phyloP scores from a whole-genome alignment of 2,329 filamentous ascomycete genomes.

The Elsinoe perseae region DNA sequence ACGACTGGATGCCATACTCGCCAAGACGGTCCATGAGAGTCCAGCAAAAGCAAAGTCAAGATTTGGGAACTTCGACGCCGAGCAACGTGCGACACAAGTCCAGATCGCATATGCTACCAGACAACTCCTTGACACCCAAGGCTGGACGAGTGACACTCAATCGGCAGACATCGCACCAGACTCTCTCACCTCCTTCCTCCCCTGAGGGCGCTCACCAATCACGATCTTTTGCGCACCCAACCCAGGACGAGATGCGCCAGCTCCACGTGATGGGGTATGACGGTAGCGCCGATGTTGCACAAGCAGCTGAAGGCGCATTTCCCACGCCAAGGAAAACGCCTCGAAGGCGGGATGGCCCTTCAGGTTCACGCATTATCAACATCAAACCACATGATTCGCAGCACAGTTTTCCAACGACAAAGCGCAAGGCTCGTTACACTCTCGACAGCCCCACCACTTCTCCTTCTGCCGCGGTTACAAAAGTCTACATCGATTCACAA shows the following conservation, averaged over 20 bases:
- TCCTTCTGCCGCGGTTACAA: conserved; percentile 39
- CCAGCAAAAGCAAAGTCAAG: conserved; percentile 5
- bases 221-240: neutral
- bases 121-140: neutral
- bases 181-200: conserved; percentile 36
- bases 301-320: conserved; percentile 47
- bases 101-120: neutral
- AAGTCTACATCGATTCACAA: conserved; percentile 71
- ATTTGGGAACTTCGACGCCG: neutral
- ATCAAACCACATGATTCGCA: conserved; percentile 52
- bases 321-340: conserved; percentile 74
- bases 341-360: conserved; percentile 49
- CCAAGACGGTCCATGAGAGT: conserved; percentile 62
- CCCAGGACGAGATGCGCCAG: neutral
- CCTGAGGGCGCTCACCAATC: conserved; percentile 20
- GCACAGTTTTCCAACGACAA: conserved; percentile 53
- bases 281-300: conserved; percentile 20
- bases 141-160: conserved; percentile 25
- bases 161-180: conserved; percentile 40
- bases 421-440: conserved; percentile 30
- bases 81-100: neutral
- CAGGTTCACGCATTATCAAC: conserved; percentile 45
- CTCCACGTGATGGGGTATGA: neutral
- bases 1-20: conserved; percentile 65
- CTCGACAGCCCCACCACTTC: conserved; percentile 23